phyloP scores from a whole-genome alignment of 345 rosid genomes.

The Salix udensis region DNA sequence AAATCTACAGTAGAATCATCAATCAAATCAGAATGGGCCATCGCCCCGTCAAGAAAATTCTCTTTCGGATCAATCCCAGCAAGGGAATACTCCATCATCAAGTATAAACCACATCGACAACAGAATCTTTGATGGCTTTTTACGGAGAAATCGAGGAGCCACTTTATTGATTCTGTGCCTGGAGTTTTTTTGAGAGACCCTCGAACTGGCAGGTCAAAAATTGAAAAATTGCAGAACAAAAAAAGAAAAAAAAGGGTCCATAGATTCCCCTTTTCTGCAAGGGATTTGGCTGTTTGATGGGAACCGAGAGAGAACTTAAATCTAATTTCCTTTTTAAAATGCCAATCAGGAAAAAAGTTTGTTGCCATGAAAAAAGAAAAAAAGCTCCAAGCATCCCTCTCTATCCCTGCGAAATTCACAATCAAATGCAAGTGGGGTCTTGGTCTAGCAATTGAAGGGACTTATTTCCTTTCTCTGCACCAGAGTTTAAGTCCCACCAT shows the following conservation, averaged over 20 bases:
- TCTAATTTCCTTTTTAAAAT: neutral
- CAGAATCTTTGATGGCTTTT: neutral
- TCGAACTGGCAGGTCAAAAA: neutral
- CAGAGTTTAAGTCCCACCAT: too few relatives aligned
- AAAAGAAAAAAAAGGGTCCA: neutral
- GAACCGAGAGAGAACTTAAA: neutral
- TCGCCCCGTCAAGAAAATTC: too few relatives aligned
- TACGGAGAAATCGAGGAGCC: neutral
- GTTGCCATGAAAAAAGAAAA: too few relatives aligned
- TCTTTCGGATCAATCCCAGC: too few relatives aligned
- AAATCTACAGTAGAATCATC: too few relatives aligned
- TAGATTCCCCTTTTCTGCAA: too few relatives aligned
- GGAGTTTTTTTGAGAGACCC: neutral
- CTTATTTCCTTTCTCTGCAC: too few relatives aligned
- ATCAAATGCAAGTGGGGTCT: too few relatives aligned
- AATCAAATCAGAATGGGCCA: too few relatives aligned
- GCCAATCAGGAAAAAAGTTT: neutral
- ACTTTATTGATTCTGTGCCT: neutral
- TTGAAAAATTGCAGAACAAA: neutral
- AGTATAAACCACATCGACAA: neutral
- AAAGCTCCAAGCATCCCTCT: too few relatives aligned
- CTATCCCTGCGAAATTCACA: too few relatives aligned
- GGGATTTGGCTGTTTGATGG: neutral
- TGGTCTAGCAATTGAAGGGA: accelerated
- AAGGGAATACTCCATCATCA: too few relatives aligned